Base-by-base conservation (phyloP, 1,284 basidiomycete genomes). In the Thecaphora thlaspeos region DNA sequence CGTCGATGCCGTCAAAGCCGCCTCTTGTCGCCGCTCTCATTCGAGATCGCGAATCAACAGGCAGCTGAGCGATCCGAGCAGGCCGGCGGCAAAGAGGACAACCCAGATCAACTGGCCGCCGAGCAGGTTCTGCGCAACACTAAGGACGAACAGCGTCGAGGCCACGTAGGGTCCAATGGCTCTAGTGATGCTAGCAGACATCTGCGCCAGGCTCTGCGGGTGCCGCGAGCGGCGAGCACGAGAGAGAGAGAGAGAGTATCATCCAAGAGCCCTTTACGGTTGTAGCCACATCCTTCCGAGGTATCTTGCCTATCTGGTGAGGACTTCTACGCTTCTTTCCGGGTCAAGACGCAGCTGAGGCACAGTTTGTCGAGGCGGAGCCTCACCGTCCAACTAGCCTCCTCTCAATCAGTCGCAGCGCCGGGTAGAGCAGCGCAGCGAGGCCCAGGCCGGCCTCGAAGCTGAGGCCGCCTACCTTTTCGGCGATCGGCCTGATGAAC, bases 401-500 rank as follows among this genome's bases (percentile, higher is more conserved):
- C 58, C 54, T 68, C 54, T 79, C 79, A 5, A 77, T 3, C 46
- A 67, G 51, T 23, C 79, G 51, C 11, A 73, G 40, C 2, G 77
- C 70, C 2, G 70, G 37, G 30, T 77, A 80, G 0, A 78, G 55
- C 9, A 78, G 40, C 22, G 62, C 59, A 1, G 72, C 68, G 2
- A 73, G 63, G 3, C 65, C 68, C 40, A 80, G 61, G 5, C 76
- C 79, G 30, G 77, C 56, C 39, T 79, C 78, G 51, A 80, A 79
- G 1, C 75, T 79, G 7, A 80, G 61, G 52, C 80, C 79, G 4
- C 79, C 79, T 0, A 66, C 57, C 12, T 47, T 42, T 18, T 60
- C 40, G 0, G 71, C 78, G 9, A 71, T 67, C 0, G 79, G 76
- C 0, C 78, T 76, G 0, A 63, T 46, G 42, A 72, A 72, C 58